Evolutionary conservation across 805 yeast species (phyloP).

Genomic region (Hermanozyma aechmeae): DNA sequence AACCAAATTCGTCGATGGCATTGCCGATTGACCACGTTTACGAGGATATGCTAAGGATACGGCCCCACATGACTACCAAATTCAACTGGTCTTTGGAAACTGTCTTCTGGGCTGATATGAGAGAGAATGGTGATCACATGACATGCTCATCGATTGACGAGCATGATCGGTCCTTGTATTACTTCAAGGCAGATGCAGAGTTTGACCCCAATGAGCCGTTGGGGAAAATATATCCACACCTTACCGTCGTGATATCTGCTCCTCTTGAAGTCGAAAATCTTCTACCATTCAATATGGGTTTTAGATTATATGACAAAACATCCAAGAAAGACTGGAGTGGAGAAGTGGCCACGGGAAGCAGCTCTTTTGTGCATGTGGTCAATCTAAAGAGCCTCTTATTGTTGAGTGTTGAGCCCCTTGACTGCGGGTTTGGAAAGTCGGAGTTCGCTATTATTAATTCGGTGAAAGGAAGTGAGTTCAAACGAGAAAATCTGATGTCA

Average conservation of each 20-base stretch:
- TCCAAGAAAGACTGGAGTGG: slow-evolving; percentile 60
- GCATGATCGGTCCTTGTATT: slow-evolving; percentile 40
- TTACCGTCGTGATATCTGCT: slow-evolving; percentile 68
- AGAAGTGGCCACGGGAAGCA: slow-evolving; percentile 50
- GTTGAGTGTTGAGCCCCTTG: slow-evolving; percentile 57
- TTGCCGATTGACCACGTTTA: slow-evolving; percentile 69
- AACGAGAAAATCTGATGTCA: slow-evolving; percentile 43
- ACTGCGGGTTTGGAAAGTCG: slow-evolving; percentile 52
- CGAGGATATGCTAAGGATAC: slow-evolving; percentile 44
- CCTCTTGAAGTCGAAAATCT: slow-evolving; percentile 82
- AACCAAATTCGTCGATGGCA: slow-evolving; percentile 51
- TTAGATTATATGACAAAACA: slow-evolving; percentile 69
- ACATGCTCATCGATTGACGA: slow-evolving; percentile 43
- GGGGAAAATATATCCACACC: slow-evolving; percentile 71
- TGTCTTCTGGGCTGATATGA: slow-evolving; percentile 57
- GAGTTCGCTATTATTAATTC: slow-evolving; percentile 70
- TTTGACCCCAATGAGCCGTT: slow-evolving; percentile 62
- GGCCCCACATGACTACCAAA: slow-evolving; percentile 48
- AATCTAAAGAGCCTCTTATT: slow-evolving; percentile 62
- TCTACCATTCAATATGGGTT: slow-evolving; percentile 72
- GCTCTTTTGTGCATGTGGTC: slow-evolving; percentile 73
- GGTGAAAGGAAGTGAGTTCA: slow-evolving; percentile 44
- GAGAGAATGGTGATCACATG: slow-evolving; percentile 41
- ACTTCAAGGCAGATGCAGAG: slow-evolving; percentile 64
- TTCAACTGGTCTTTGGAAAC: slow-evolving; percentile 62